Evolutionary conservation across 2,329 filamentous ascomycete genomes (phyloP).

Genomic region (Domatiomyces globalis): DNA sequence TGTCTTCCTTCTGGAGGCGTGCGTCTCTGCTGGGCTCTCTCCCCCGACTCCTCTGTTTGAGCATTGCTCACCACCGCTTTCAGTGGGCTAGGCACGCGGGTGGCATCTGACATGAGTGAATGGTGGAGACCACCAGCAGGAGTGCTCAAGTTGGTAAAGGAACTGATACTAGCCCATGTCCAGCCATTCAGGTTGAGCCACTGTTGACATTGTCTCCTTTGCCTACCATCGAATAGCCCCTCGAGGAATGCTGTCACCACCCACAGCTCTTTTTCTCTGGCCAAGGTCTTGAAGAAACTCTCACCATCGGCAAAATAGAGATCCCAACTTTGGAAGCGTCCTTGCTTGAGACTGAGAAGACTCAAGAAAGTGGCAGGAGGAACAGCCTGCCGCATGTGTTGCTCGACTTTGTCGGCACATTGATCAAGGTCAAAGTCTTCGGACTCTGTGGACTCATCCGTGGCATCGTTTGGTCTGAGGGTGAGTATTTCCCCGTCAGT

Average conservation of each 20-base stretch:
- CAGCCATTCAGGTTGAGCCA: slow-evolving; percentile 13
- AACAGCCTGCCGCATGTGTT: background rate
- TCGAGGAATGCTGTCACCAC: slow-evolving; percentile 10
- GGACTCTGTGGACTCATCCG: slow-evolving; percentile 3
- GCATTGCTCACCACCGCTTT: background rate
- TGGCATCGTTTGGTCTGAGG: background rate
- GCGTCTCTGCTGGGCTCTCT: background rate
- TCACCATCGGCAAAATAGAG: slow-evolving; percentile 7
- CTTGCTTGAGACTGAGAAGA: slow-evolving; percentile 9
- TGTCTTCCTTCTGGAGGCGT: background rate
- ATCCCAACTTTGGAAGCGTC: slow-evolving; percentile 11
- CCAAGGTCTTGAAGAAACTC: slow-evolving; percentile 4
- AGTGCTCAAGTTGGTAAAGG: slow-evolving; percentile 2
- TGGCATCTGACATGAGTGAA: background rate
- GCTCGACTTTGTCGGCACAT: slow-evolving; percentile 10
- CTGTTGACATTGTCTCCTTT: slow-evolving; percentile 10
- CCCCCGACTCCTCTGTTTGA: background rate
- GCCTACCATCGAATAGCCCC: slow-evolving; percentile 5
- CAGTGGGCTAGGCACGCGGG: background rate
- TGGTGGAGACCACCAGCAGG: background rate
- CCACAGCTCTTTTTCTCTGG: slow-evolving; percentile 6
- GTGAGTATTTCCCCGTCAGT: background rate
- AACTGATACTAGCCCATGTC: slow-evolving; percentile 11
- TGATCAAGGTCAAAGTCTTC: slow-evolving; percentile 13
- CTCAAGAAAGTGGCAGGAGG: background rate